Evolutionary conservation across 371 early-diverging fungal genomes (phyloP), one percentile per base, ranked within the genome.

Genomic region (Apophysomyces ossiformis): DNA sequence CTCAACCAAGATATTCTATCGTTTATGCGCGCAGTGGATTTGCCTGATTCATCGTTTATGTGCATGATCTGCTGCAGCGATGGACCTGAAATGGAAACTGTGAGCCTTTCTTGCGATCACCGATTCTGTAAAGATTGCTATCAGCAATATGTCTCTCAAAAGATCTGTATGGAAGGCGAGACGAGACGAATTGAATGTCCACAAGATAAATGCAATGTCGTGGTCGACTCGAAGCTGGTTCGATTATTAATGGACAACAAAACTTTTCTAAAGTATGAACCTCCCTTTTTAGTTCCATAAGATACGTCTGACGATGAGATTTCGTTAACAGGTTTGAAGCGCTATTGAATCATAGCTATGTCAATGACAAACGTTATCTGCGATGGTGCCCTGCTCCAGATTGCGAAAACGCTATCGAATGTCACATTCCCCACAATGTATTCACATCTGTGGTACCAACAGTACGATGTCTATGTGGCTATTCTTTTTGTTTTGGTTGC

Each of bases 331-430:
- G 90, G 67, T 98, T 96, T 77, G 83, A 87, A n/a, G 76, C 76
- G 18, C 80, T 96, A 37, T 86, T 95, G 47, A 86, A 94, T 37
- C 86, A 94, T 47, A 91, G 93, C 1, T 99, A 90, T 81, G 97
- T 99, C 18, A 93, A 93, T 63, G 96, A 96, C 69, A 85, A 87
- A 60, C 85, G 87, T 43, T 84, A 79, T 54, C 73, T 96, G 39
- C 84, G 91, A 36, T 98, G 97, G 97, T 99, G 99, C 69, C 97
- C 99, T 13, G 94, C 93, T 9, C 97, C 98, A 26, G 92, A 95
- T 70, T 99, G 99, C 76, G 93, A 95, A 72, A 93, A 92, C 71
- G 97, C 94, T 13, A 83, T 98, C 47, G 94, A 97, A 72, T 97
- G 96, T 73, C 88, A 86, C 63, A 85, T 93, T 8, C 87, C 92